Base-by-base conservation (phyloP, 371 early-diverging fungal genomes). In the Gilbertella persicaria region DNA sequence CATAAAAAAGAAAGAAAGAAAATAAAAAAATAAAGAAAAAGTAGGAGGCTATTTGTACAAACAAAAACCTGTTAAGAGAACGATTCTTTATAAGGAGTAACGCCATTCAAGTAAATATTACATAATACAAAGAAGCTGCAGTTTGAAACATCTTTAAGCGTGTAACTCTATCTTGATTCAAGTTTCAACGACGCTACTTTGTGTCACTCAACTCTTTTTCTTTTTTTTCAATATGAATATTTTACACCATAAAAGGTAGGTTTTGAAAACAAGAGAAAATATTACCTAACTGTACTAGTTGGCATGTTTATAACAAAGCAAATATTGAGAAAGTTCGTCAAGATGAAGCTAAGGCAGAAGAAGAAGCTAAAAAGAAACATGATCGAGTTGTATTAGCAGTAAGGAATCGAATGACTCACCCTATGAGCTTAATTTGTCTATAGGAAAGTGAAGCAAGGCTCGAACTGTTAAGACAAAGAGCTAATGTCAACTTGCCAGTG, bases 261-360 rank as follows among this genome's bases (percentile, higher is more conserved):
- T 5, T 4, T 12, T 30, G 25, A 14, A 40, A 30, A 14, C 12
- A n/a, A 19, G 6, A 16, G 16, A 13, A 4, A 45, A 16, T n/a
- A 30, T 60, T 13, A 25, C 10, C 10, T 33, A 9, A 26, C 28
- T 45, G 23, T 1, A 35, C 24, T 46, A 86, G 88, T 38, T 91
- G 89, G 86, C 85, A 91, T 62, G 92, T 91, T 16, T 89, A 91
- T 53, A 88, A 75, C 60, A 80, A 78, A 51, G 83, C 81, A 58
- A 91, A 90, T 60, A 73, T 78, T 16, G 90, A 89, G 46, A 62
- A 64, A 49, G 90, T 91, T 24, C 71, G 73, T 21, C 58, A 67
- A 53, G 92, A 91, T 55, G 92, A 91, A 52, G 88, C 82, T 20
- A 65, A 78, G 48, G 87, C 85, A 8, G 71, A 64, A 42, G 74